These are phyloP conservation scores for Raddia distichophylla DNA, from an alignment of 176 grass and related monocot genomes.

Conservation along the genomic window DNA sequence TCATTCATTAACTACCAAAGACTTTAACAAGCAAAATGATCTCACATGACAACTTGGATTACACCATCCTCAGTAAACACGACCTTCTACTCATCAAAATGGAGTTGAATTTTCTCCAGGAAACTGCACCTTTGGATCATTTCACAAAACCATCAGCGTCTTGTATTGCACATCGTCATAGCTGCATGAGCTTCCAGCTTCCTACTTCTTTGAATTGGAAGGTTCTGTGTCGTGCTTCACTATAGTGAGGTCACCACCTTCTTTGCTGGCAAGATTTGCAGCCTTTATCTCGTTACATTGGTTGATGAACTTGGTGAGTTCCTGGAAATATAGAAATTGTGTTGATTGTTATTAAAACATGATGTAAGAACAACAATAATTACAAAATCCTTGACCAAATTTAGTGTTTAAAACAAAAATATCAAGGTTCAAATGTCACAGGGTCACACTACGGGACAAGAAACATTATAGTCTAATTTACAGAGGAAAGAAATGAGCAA, in stretches of 20 bases:
- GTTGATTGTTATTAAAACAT: not conserved
- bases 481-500: not conserved
- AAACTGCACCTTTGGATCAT: conserved; percentile 4
- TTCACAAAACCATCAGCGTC: not conserved
- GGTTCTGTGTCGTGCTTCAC: conserved; percentile 46
- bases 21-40: not conserved
- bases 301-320: conserved; percentile 83
- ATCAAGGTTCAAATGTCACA: conserved; percentile 10
- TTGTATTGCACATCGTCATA: not conserved
- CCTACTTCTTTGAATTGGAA: conserved; percentile 59
- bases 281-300: conserved; percentile 72
- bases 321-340: conserved; percentile 33
- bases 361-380: not conserved
- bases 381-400: not conserved
- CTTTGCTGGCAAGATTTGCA: conserved; percentile 75
- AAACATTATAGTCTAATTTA: not conserved
- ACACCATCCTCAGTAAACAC: conserved; percentile 8
- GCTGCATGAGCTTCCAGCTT: not conserved
- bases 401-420: not conserved
- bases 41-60: conserved; percentile 4
- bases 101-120: conserved; percentile 6
- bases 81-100: not conserved
- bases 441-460: not conserved
- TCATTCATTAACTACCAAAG: not conserved
- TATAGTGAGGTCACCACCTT: conserved; percentile 67